Conservation (phyloP, 192 early-diverging fungal species). For the Rhizophagus sp. region DNA sequence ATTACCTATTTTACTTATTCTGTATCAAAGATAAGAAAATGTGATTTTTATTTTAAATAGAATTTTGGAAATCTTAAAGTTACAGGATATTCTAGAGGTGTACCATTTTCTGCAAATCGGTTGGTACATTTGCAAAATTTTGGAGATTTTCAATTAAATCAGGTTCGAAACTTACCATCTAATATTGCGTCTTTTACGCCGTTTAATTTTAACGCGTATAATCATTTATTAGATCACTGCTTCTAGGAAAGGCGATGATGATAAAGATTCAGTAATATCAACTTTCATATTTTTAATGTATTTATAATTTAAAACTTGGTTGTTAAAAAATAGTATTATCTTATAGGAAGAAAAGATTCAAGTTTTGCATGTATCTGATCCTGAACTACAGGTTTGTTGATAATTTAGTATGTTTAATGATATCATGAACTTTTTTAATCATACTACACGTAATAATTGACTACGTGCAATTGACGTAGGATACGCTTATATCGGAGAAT, state of each 20-base stretch:
- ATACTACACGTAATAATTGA: neutral
- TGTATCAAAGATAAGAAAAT: no score
- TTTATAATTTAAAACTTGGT: neutral
- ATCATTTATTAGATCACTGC: neutral
- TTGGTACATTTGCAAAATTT: slow-evolving; percentile 89
- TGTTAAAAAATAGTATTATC: neutral
- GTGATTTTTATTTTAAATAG: neutral
- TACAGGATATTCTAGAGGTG: slow-evolving; percentile 86
- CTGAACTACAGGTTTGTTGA: neutral
- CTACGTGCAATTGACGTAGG: slow-evolving; percentile 32
- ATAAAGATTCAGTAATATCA: slow-evolving; percentile 22
- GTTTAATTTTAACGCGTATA: slow-evolving; percentile 10
- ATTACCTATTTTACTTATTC: neutral
- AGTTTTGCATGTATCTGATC: neutral
- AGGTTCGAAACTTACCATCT: slow-evolving; percentile 38
- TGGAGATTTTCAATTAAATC: slow-evolving; percentile 92
- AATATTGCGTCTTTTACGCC: slow-evolving; percentile 34
- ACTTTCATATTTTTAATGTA: neutral
- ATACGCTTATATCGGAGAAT: slow-evolving; percentile 84
- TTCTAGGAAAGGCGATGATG: neutral
- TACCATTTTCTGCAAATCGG: slow-evolving; percentile 85
- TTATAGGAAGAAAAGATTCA: neutral
- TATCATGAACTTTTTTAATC: neutral
- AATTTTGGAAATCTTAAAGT: slow-evolving; percentile 69
- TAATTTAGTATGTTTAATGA: neutral